Conservation (phyloP, 2,329 filamentous ascomycete genomes). For the Colletotrichum gloeosporioides region DNA sequence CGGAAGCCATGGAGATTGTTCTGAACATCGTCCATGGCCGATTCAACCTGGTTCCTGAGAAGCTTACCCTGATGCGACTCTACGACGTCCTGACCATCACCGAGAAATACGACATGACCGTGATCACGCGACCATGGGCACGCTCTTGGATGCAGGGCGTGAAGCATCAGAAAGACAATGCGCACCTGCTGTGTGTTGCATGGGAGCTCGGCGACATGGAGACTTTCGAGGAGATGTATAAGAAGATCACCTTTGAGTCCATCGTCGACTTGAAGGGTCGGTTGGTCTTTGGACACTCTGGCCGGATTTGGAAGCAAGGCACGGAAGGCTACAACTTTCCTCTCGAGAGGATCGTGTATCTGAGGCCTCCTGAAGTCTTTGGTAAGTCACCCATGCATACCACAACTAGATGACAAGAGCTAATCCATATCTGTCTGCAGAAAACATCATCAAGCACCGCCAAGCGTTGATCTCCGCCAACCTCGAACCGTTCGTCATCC, state of each 20-base stretch:
- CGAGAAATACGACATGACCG: conserved; percentile 30
- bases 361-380: conserved; percentile 2
- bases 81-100: conserved; percentile 28
- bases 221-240: conserved; percentile 16
- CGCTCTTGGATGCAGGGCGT: conserved; percentile 18
- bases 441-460: conserved; percentile 11
- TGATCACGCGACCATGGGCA: conserved; percentile 27
- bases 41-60: conserved; percentile 27
- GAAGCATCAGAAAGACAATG: not conserved
- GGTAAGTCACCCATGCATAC: not conserved
- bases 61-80: conserved; percentile 8
- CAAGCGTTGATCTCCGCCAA: not conserved
- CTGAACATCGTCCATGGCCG: conserved; percentile 34
- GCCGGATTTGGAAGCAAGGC: conserved; percentile 1
- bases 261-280: conserved; percentile 9
- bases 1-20: conserved; percentile 31
- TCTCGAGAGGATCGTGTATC: conserved; percentile 5
- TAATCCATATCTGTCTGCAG: not conserved
- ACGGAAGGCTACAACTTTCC: conserved; percentile 18
- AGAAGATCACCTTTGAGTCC: conserved; percentile 9
- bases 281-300: conserved; percentile 6
- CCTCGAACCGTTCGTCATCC: conserved; percentile 7
- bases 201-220: conserved; percentile 20
- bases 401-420: not conserved
- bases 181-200: conserved; percentile 9